Evolutionary conservation across 2,329 filamentous ascomycete genomes (phyloP).

Genomic region (Juglanconis oblonga): DNA sequence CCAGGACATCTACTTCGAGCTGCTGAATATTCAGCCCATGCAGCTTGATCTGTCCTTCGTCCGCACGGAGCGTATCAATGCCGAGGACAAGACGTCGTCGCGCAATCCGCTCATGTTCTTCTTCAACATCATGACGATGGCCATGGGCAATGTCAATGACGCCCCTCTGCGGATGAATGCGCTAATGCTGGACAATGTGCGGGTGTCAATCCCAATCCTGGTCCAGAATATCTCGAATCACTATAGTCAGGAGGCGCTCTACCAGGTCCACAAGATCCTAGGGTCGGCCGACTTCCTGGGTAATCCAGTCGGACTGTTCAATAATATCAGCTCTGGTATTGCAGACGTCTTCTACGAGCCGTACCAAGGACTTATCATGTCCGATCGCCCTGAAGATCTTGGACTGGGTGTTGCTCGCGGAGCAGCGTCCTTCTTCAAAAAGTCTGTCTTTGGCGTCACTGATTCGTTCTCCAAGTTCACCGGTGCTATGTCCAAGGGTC

Average conservation of each 20-base stretch:
- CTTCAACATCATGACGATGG: slow-evolving; percentile 98
- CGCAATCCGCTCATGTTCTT: slow-evolving; percentile 98
- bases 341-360: slow-evolving; percentile 99
- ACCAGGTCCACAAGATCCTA: slow-evolving; percentile 95
- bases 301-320: slow-evolving; percentile 96
- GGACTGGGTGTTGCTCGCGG: slow-evolving; percentile 95
- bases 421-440: slow-evolving; percentile 96
- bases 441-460: slow-evolving; percentile 94
- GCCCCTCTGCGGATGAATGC: slow-evolving; percentile 92
- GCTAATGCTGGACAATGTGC: slow-evolving; percentile 89
- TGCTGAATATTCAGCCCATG: slow-evolving; percentile 96
- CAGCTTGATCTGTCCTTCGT: slow-evolving; percentile 97
- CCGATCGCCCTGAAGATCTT: slow-evolving; percentile 90
- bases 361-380: slow-evolving; percentile 93
- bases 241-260: slow-evolving; percentile 93
- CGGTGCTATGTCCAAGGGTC: slow-evolving; percentile 92
- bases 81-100: slow-evolving; percentile 87
- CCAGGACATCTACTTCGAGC: slow-evolving; percentile 96
- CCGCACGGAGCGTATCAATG: slow-evolving; percentile 92
- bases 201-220: slow-evolving; percentile 81
- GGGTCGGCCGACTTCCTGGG: slow-evolving; percentile 97
- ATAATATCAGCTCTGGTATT: slow-evolving; percentile 95
- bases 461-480: slow-evolving; percentile 98
- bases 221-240: slow-evolving; percentile 86
- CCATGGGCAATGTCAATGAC: slow-evolving; percentile 98